Evolutionary conservation across 495 filamentous ascomycete genomes (phyloP), one percentile per base, ranked within the genome.

Genomic region (Rhypophila decipiens): DNA sequence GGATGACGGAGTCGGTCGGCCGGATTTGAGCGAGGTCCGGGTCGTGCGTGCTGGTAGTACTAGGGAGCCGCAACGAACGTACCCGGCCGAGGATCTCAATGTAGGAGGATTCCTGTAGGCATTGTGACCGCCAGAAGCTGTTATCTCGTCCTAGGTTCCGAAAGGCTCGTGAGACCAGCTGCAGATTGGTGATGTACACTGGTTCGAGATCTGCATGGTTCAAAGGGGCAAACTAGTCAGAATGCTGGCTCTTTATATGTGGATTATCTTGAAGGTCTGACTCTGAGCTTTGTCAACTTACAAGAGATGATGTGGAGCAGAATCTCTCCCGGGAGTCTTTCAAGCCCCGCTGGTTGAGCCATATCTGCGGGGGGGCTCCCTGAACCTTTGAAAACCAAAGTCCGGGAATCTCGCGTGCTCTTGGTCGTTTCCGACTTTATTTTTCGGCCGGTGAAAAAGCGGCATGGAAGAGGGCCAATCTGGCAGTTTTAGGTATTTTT

Each of bases 261-360:
- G n/a, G n/a, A n/a, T 9, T 37, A 5, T 9, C 12, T 5, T 9
- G 34, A 39, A 39, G 33, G 33, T 24, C 20, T 21, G 38, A n/a
- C 4, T 45, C 22, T 34, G 37, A 33, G 19, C 24, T 21, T 2
- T 17, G 24, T 42, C 49, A 42, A 68, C 81, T 73, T 70, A 89
- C 84, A 86, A 39, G 82, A 78, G 47, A 85, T 64, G 50, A 90
- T 86, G 58, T 87, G 82, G 53, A 87, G 73, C 38, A 90, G 61
- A 46, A 90, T 78, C 68, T 93, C 87, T 57, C 79, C 76, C n/a
- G 87, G 87, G 24, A 93, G 77, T 33, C 60, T 73, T 46, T 82
- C 72, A 10, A 73, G 54, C 34, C 31, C 20, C 12, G 29, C 19
- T n/a, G 38, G 38, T 15, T 37, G 41, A 44, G 41, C 12, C 11